Evolutionary conservation across 2,329 filamentous ascomycete genomes (phyloP), one percentile per base, ranked within the genome.

Genomic region (Microsporum audouinii): DNA sequence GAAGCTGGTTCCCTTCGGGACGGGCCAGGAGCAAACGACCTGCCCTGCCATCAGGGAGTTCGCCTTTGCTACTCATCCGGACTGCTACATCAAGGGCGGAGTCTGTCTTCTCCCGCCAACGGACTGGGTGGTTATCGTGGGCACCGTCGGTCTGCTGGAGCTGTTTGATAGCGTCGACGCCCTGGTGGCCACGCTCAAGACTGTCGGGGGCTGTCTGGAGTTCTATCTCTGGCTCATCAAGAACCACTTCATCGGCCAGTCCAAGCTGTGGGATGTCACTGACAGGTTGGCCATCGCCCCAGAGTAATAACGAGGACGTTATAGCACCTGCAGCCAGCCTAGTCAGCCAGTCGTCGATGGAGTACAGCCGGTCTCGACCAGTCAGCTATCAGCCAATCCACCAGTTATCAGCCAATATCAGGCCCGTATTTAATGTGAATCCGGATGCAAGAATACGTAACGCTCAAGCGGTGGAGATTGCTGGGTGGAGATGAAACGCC

Each of bases 21-120:
- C 57, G 10, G 64, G 64, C 17, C 41, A 61, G 36, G 36, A 63
- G 29, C 57, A 36, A 14, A 53, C 60, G 6, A 65, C 55, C 34
- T 69, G 67, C 61, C 43, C 29, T n/a, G 65, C 60, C 8, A 41
- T 69, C 23, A 63, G 57, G 38, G 36, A 63, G 5, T 66, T 65
- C 36, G 67, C 67, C 7, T 67, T 68, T 34, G 58, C 43, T 5
- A 67, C 66, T 8, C 67, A 69, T 62, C 62, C 66, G 2, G 47
- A 38, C 3, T 69, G 67, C 51, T 68, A 68, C 59, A 61, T 69
- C n/a, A 47, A 66, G 17, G 64, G 62, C 39, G 67, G 67, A 12
- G 59, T 68, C 31, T 69, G 67, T 53, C 62, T 57, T 6, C 61
- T 69, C 23, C 63, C 64, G 5, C 33, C 63, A 29, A 27, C 49